Conservation (phyloP, 164 flowering plant species). For the Umbellularia californica region DNA sequence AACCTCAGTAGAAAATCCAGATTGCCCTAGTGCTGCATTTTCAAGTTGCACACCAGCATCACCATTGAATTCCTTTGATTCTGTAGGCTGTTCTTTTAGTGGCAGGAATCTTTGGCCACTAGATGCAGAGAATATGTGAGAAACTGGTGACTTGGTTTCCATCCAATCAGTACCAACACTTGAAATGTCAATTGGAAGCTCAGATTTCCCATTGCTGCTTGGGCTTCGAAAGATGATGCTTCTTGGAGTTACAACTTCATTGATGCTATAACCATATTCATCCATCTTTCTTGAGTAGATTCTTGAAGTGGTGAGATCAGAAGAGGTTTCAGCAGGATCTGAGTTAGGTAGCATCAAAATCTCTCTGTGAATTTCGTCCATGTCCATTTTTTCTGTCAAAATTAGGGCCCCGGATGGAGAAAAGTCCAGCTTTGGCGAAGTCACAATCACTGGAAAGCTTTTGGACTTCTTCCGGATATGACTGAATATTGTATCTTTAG, state of each 20-base stretch:
- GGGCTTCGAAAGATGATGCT: slow-evolving; percentile 1
- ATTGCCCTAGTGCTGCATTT: not conserved
- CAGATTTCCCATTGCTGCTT: not conserved
- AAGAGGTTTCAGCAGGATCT: slow-evolving; percentile 6
- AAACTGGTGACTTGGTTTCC: slow-evolving; percentile 19
- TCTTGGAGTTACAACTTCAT: slow-evolving; percentile 5
- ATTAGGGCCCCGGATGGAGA: slow-evolving; percentile 30
- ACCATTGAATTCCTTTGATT: not conserved
- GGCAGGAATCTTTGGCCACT: not conserved
- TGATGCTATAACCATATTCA: not conserved
- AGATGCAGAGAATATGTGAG: slow-evolving; percentile 13
- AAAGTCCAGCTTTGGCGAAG: slow-evolving; percentile 22
- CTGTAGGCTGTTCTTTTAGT: not conserved
- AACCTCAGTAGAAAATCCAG: not conserved
- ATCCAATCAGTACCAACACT: slow-evolving; percentile 6
- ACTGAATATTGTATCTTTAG: slow-evolving; percentile 56
- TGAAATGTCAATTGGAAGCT: not conserved
- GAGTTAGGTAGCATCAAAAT: slow-evolving; percentile 16
- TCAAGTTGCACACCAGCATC: not conserved
- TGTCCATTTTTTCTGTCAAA: slow-evolving; percentile 24
- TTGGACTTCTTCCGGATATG: slow-evolving; percentile 82
- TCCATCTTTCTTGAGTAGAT: not conserved
- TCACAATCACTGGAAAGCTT: slow-evolving; percentile 41
- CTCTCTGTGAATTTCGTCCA: slow-evolving; percentile 14
- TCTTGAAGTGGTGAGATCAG: not conserved